Conservation (phyloP, 202 grass and related monocot genomes). For the Carex sylvatica region DNA sequence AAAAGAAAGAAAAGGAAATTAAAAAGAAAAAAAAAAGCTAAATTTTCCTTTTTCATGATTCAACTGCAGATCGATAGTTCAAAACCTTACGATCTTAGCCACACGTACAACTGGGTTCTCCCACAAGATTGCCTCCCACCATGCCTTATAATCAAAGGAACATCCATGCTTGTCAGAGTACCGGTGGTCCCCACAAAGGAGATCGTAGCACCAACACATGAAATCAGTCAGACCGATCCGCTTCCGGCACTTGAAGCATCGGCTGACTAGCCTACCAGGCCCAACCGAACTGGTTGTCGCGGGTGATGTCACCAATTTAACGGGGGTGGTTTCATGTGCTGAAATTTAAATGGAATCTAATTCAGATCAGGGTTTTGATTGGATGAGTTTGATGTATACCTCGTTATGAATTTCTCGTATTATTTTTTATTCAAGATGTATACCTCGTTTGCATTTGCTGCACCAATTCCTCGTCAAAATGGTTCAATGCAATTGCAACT, state of each 20-base stretch:
- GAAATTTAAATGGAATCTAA: conserved; percentile 25
- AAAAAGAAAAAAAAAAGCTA: too few species aligned
- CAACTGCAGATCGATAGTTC: background rate
- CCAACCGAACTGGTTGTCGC: background rate
- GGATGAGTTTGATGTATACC: background rate
- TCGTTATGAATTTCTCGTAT: too few species aligned
- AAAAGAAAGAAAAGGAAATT: too few species aligned
- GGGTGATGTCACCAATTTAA: too few species aligned
- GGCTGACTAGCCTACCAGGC: conserved; percentile 37
- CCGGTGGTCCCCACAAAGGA: conserved; percentile 75
- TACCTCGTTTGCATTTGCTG: too few species aligned
- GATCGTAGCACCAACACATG: conserved; percentile 70
- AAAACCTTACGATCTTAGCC: conserved; percentile 78
- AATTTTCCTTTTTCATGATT: too few species aligned
- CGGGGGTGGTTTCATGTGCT: too few species aligned
- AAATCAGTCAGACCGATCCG: conserved; percentile 66
- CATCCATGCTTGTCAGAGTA: conserved; percentile 80
- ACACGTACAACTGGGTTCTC: conserved; percentile 86
- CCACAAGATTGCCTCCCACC: conserved; percentile 59
- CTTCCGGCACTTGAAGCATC: conserved; percentile 63
- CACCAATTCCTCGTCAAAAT: too few species aligned
- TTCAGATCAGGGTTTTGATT: conserved; percentile 9
- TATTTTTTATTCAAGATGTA: too few species aligned
- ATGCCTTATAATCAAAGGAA: conserved; percentile 67
- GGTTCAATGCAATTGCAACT: too few species aligned